Evolutionary conservation across 208 protist genomes (phyloP), one percentile per base, ranked within the genome.

Genomic region (Acanthamoeba sp.): DNA sequence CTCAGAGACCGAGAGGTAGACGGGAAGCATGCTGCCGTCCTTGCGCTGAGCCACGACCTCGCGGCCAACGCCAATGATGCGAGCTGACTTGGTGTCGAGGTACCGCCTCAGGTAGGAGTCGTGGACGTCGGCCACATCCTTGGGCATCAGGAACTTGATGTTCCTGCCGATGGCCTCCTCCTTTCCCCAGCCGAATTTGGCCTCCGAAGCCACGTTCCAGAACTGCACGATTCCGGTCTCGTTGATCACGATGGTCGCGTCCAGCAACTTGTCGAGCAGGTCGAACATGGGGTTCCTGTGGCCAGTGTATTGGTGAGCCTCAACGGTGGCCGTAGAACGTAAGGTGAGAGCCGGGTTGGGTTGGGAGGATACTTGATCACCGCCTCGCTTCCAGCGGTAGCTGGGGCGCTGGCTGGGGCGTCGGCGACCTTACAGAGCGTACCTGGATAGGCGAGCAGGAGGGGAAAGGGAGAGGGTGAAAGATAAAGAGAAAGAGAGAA

Each of bases 141-240:
- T 59, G 52, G 84, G 45, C 84, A 91, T 91, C 2, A 91, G 48
- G 52, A 91, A 29, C 84, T 91, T 91, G 27, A 91, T 40, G 55
- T 91, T 91, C 52, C 38, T 27, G 84, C 84, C 84, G 57, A 91
- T 48, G 12, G 40, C 76, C n/a, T 85, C 76, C 22, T 48, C 48
- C 48, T 48, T 59, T 38, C 55, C 55, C 34, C 34, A 85, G 2
- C 42, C 40, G 76, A 85, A 85, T 38, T 85, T 85, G 76, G 34
- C 32, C 38, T 85, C 76, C 3, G 76, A 2, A 1, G 76, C 76
- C 24, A 36, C 14, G 76, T 85, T 85, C 76, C 10, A 85, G 76
- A 85, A 85, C 27, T 85, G 76, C 4, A 85, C 27, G 48, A 85
- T 85, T 20, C 14, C 76, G n/a, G 18, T 48, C 48, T 85, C 48